A percentile compares a stretch with the other conserved stretches of the same genome.
Evolutionary conservation across 805 yeast species (phyloP).

Genomic region (Teunomyces pallodes): DNA sequence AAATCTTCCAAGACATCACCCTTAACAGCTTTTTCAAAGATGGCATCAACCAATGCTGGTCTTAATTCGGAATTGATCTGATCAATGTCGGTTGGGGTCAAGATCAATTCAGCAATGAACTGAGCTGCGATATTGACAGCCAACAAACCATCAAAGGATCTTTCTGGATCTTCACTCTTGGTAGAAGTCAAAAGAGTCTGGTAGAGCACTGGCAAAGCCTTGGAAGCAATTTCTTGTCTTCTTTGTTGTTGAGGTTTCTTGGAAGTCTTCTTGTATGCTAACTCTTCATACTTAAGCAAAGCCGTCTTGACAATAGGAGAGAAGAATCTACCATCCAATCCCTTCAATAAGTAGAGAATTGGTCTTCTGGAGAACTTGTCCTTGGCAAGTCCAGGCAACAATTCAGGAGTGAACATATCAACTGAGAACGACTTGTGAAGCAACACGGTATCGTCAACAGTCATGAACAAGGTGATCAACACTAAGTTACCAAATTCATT

Average conservation of each 20-base stretch:
- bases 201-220: slow-evolving; percentile 65
- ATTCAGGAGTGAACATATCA: slow-evolving; percentile 50
- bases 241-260: slow-evolving; percentile 82
- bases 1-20: slow-evolving; percentile 66
- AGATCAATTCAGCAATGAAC: slow-evolving; percentile 70
- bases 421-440: slow-evolving; percentile 67
- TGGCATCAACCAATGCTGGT: slow-evolving; percentile 50
- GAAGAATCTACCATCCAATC: slow-evolving; percentile 79
- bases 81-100: slow-evolving; percentile 49
- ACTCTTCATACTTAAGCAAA: slow-evolving; percentile 55
- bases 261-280: slow-evolving; percentile 61
- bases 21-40: slow-evolving; percentile 53
- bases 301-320: slow-evolving; percentile 64
- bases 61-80: slow-evolving; percentile 39
- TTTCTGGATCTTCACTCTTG: slow-evolving; percentile 28
- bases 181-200: slow-evolving; percentile 41
- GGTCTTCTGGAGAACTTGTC: slow-evolving; percentile 89
- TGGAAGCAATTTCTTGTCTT: slow-evolving; percentile 63
- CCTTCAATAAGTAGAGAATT: slow-evolving; percentile 73
- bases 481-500: slow-evolving; percentile 88
- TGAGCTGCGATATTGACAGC: slow-evolving; percentile 81
- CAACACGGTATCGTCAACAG: slow-evolving; percentile 91
- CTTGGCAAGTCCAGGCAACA: slow-evolving; percentile 52
- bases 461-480: slow-evolving; percentile 71
- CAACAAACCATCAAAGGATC: slow-evolving; percentile 49